These are phyloP conservation scores for Hemileccinum rubropunctum DNA, from an alignment of 768 basidiomycete species.

Conservation along the genomic window DNA sequence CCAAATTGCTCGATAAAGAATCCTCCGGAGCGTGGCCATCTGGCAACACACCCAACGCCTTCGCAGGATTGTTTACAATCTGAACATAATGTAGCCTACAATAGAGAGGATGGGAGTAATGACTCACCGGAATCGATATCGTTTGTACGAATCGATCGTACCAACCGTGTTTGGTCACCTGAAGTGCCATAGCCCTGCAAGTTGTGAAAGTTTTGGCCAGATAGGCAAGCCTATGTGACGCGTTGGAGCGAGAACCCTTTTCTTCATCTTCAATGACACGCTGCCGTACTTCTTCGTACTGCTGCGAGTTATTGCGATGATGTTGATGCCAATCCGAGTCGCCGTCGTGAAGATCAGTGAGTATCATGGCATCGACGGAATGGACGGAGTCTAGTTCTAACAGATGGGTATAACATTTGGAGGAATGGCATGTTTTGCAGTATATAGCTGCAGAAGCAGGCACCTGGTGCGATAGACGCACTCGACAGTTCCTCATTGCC, in stretches of 20 bases:
- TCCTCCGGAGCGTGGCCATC: constrained; percentile 2
- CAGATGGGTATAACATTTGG: constrained; percentile 38
- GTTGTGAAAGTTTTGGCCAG: constrained; percentile 46
- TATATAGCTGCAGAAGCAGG: constrained; percentile 21
- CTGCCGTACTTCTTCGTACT: constrained; percentile 13
- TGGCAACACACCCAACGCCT: constrained; percentile 10
- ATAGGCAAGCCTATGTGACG: constrained; percentile 38
- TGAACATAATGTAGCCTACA: constrained; percentile 5
- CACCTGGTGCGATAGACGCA: constrained; percentile 16
- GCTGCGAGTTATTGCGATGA: constrained; percentile 23
- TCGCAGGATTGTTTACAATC: constrained; percentile 18
- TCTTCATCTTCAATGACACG: constrained; percentile 32
- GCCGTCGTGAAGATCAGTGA: constrained; percentile 12
- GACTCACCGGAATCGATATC: constrained; percentile 24
- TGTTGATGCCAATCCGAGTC: constrained; percentile 35
- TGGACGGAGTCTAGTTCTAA: constrained; percentile 33
- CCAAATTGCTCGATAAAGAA: background rate
- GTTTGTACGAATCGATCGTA: constrained; percentile 47
- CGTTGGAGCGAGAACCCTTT: constrained; percentile 35
- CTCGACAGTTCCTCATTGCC: constrained; percentile 21
- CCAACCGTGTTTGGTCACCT: constrained; percentile 51
- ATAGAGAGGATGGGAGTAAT: background rate
- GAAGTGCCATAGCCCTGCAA: constrained; percentile 46
- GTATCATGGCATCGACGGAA: constrained; percentile 35
- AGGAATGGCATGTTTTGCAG: constrained; percentile 38